Evolutionary conservation across 495 filamentous ascomycete species (phyloP), one percentile per base, ranked within the genome.

Genomic region (Xylaria cubensis): DNA sequence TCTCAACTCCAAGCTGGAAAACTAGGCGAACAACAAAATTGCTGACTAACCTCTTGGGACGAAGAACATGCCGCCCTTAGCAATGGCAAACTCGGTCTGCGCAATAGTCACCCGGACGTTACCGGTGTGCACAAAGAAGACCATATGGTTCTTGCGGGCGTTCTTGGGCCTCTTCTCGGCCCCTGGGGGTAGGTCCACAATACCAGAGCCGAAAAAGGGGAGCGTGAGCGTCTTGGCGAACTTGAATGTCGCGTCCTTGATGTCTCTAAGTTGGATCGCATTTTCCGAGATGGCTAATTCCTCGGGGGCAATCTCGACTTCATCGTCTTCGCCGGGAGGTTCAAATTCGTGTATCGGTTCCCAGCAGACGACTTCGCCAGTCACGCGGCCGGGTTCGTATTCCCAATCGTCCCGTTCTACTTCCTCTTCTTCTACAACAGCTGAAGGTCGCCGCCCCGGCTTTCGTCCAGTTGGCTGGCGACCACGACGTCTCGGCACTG

Each of bases 141-240:
- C 91, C 91, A 98, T 93, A 74, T 97, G 94, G 92, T 97, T 97
- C 81, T 92, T 93, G 65, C 95, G 88, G 5, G 91, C 90, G 76
- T 97, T 97, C 85, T 98, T 99, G 21, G 89, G 87, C 73, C 91
- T 87, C 86, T 99, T 99, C 62, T 90, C 86, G 21, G 90, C 90
- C 4, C 91, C 91, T 2, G 93, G 90, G 7, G 94, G 93, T 21
- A 99, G 82, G 62, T 98, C 94, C 41, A 99, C 91, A 67, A 98
- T 88, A 0, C 96, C 96, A 3, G 90, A 89, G 48, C 94, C 95
- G 74, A 97, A 92, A 83, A 96, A 97, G 1, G 91, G 88, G 51
- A 92, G 84, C 58, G 90, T 94, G 34, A 95, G 87, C 55, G 94
- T 91, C 82, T 98, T 98, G 13, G 93, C 93, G 76, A 95, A 97